Evolutionary conservation across 169 alveolate species (phyloP).

Genomic region (Babesia microti): DNA sequence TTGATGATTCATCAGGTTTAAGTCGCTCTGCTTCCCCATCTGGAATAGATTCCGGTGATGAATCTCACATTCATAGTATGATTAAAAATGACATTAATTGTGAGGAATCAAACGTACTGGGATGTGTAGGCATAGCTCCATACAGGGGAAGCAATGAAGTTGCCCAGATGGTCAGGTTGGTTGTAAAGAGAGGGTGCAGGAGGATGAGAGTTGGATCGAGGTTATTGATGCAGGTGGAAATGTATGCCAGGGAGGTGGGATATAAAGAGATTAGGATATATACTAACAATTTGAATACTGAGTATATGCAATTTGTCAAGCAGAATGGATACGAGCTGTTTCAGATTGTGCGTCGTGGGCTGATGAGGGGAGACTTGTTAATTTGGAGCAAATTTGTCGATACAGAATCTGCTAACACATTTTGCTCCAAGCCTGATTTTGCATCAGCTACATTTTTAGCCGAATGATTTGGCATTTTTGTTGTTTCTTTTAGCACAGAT

Average conservation of each 20-base stretch:
- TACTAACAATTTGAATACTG: slow-evolving; percentile 74
- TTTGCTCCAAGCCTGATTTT: no score
- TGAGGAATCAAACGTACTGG: slow-evolving; percentile 53
- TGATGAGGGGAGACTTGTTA: slow-evolving; percentile 77
- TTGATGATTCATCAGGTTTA: background rate
- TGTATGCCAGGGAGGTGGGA: slow-evolving; percentile 69
- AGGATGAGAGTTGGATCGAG: slow-evolving; percentile 77
- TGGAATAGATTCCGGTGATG: slow-evolving; percentile 2
- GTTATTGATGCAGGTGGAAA: slow-evolving; percentile 68
- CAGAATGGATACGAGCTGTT: slow-evolving; percentile 71
- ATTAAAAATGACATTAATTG: slow-evolving; percentile 11
- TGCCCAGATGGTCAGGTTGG: slow-evolving; percentile 75
- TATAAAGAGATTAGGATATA: slow-evolving; percentile 70
- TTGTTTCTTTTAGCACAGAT: no score
- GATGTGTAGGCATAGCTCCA: slow-evolving; percentile 73
- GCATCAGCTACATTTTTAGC: no score
- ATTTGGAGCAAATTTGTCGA: slow-evolving; percentile 68
- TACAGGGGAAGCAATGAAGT: slow-evolving; percentile 60
- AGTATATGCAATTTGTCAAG: slow-evolving; percentile 67
- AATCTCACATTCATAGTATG: background rate
- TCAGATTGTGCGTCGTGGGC: slow-evolving; percentile 73
- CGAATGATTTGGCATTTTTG: no score
- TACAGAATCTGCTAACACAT: no score
- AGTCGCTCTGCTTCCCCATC: background rate
- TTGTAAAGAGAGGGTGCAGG: slow-evolving; percentile 68